phyloP scores from a whole-genome alignment of 129 eudicot genomes.

The Helianthus tuberosus region DNA sequence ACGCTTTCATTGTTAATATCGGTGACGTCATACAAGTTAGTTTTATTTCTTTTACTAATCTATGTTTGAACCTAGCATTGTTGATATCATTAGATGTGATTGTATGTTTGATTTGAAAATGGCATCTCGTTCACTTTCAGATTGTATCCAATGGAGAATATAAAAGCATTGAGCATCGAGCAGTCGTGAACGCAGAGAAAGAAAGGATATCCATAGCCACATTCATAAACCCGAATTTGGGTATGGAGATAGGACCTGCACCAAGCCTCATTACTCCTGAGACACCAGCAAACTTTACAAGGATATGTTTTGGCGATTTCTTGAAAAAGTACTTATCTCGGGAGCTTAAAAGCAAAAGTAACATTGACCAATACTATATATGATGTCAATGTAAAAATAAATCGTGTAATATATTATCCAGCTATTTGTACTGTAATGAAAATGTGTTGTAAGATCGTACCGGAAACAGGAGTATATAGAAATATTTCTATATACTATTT shows the following conservation, averaged over 20 bases:
- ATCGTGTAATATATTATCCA: background rate
- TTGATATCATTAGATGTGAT: background rate
- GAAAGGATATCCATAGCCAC: slow-evolving; percentile 47
- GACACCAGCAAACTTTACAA: slow-evolving; percentile 26
- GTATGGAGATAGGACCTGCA: slow-evolving; percentile 41
- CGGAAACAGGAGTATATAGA: no score
- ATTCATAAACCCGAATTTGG: slow-evolving; percentile 22
- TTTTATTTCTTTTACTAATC: background rate
- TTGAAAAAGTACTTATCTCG: slow-evolving; percentile 22
- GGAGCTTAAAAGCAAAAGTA: slow-evolving; percentile 38
- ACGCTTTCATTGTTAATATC: slow-evolving; percentile 9
- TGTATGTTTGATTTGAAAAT: background rate
- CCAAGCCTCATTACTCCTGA: slow-evolving; percentile 30
- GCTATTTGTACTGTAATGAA: background rate
- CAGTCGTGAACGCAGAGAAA: slow-evolving; percentile 30
- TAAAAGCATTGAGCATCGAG: slow-evolving; percentile 46
- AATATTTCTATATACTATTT: no score
- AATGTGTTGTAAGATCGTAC: no score
- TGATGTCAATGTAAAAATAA: background rate
- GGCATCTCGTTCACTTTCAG: background rate
- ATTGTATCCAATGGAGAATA: slow-evolving; percentile 34
- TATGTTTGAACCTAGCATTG: background rate
- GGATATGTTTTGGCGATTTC: slow-evolving; percentile 18
- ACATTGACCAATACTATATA: slow-evolving; percentile 26
- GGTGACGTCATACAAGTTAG: slow-evolving; percentile 4